Evolutionary conservation across 768 basidiomycete genomes (phyloP), one percentile per base, ranked within the genome.

Genomic region (Cubamyces lactineus): DNA sequence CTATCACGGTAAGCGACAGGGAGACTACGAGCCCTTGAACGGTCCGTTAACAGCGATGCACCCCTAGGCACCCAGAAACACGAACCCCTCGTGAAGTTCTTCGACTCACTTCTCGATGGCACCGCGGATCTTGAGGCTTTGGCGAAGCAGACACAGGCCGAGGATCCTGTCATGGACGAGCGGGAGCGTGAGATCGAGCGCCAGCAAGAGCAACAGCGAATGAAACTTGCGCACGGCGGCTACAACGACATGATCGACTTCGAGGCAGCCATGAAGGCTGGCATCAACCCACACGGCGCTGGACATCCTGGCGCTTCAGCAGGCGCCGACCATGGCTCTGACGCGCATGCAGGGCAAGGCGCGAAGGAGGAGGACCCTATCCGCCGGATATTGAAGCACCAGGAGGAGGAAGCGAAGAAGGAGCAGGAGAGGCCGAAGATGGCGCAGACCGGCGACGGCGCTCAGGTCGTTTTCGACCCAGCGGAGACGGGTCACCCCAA

Each of bases 51-150:
- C 17, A 16, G 19, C 24, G 28, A 26, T 43, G 12, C 42, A 4
- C 46, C 15, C 24, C 7, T 67, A 89, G 93, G 92, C 43, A 73
- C 80, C 39, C 81, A 80, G 69, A 96, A 96, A 76, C 81, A 85
- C 64, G 89, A 93, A 54, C 80, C 88, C 2, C 77, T 96, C 42
- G 82, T 82, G 62, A 85, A 86, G 67, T 91, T 88, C 77, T 87
- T 89, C 72, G 86, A 84, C 66, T 84, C 86, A 0, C 78, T 92
- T 39, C 69, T 89, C 17, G 86, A 89, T 61, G 90, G 89, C 54
- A 84, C 86, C 3, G 84, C 78, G 2, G 83, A 89, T 66, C 78
- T 90, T 55, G 73, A 75, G 16, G 70, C 71, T 19, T 62, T 76
- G 61, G 79, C 79, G 63, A 75, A 69, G 66, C 26, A 75, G 67